Conservation (phyloP, 1,139 yeast species). For the Citeromyces hawaiiensis region DNA sequence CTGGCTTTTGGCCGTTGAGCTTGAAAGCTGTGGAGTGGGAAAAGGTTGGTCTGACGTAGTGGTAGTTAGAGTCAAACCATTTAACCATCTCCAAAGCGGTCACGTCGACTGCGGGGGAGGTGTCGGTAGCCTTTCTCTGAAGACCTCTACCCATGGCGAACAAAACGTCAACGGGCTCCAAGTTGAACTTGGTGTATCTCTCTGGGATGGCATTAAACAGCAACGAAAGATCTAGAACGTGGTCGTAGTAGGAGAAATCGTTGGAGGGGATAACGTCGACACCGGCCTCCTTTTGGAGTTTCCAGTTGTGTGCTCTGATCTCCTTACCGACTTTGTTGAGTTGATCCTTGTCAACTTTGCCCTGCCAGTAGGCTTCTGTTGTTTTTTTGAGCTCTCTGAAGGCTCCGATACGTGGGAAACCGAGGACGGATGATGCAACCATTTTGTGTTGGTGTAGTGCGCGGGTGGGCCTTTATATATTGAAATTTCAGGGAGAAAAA, state of each 20-base stretch:
- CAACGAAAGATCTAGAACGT: constrained; percentile 83
- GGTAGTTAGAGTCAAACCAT: constrained; percentile 99
- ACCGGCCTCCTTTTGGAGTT: constrained; percentile 93
- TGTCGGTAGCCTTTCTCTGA: constrained; percentile 89
- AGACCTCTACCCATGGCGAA: constrained; percentile 99
- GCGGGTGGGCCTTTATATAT: too few relatives aligned
- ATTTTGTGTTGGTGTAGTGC: constrained; percentile 21
- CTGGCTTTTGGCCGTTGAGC: constrained; percentile 92
- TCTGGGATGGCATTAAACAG: constrained; percentile 94
- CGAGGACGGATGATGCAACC: constrained; percentile 95
- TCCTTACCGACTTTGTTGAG: constrained; percentile 88
- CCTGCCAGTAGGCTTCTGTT: constrained; percentile 98
- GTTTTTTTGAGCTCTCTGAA: constrained; percentile 98
- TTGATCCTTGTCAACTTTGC: constrained; percentile 80
- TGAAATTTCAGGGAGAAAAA: neutral
- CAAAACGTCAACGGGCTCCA: constrained; percentile 81
- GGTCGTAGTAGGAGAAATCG: constrained; percentile 97
- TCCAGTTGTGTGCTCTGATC: constrained; percentile 94
- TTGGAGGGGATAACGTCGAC: constrained; percentile 95
- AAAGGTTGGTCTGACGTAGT: constrained; percentile 98
- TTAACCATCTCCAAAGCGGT: constrained; percentile 99
- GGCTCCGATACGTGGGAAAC: constrained; percentile 99
- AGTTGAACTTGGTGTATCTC: constrained; percentile 85
- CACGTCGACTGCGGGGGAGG: constrained; percentile 86
- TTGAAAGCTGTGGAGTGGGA: constrained; percentile 92